Base-by-base conservation (phyloP, 805 yeast genomes). In the Candida germanica region DNA sequence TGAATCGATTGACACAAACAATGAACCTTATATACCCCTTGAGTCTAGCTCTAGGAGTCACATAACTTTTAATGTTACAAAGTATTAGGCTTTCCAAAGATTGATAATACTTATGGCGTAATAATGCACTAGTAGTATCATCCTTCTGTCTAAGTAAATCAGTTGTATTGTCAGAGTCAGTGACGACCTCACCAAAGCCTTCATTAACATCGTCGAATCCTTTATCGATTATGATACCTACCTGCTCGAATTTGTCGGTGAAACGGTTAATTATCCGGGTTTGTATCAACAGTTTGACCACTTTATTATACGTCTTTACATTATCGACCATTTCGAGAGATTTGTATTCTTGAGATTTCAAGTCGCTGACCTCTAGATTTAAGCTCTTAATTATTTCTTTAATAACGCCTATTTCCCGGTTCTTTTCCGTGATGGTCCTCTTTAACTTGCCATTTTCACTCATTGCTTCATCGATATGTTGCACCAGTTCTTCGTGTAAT, bases 211-310 rank as follows among this genome's bases (percentile, higher is more conserved):
- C 32, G 7, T 19, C 31, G 16, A 26, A 7, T 13, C 16, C 17
- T 14, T 10, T 16, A 12, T 40, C 44, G n/a, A 43, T 34, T 10
- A 43, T 16, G 8, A 29, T 24, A 2, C 44, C 47, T 10, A 43
- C 37, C 7, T 33, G 15, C 15, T 43, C 43, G 25, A 32, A 33
- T 7, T 25, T 29, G 11, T 37, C 40, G 4, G 33, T 24, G 26
- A 37, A 33, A 13, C 35, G 35, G 21, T 35, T 37, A 7, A 44
- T 24, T 13, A 41, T 30, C 15, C 17, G 27, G 16, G 26, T 6
- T 24, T 44, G 48, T 26, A 44, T 33, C 7, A 41, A 28, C 30
- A 24, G 12, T 20, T 44, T 40, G 3, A 32, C 26, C 10, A 27
- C 26, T n/a, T 28, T 30, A 22, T 36, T 40, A 12, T 44, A 44